Conservation (phyloP, 148 eudicot genomes). For the Rhododendron molle region DNA sequence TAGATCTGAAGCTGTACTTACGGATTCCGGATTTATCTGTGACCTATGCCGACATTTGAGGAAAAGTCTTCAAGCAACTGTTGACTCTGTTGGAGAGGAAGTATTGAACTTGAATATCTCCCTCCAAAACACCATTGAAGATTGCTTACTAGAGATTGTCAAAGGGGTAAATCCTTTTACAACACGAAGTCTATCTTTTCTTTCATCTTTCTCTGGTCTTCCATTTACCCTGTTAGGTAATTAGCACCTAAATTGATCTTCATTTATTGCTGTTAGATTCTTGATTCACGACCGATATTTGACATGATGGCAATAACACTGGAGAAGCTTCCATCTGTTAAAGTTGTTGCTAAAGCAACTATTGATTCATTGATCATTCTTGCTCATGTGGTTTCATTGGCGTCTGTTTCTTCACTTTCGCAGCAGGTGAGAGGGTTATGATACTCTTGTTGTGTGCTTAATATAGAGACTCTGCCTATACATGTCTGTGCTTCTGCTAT, state of each 20-base stretch:
- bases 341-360: conserved; percentile 65
- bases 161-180: conserved; percentile 59
- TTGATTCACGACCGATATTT: conserved; percentile 62
- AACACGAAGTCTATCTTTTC: neutral
- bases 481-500: neutral
- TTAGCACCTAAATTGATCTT: neutral
- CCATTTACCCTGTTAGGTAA: neutral
- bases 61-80: conserved; percentile 82
- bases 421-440: conserved; percentile 58
- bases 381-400: conserved; percentile 63
- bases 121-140: conserved; percentile 75
- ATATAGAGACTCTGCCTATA: conserved; percentile 22
- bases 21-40: conserved; percentile 73
- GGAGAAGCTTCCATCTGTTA: conserved; percentile 68
- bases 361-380: conserved; percentile 71
- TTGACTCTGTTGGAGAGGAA: conserved; percentile 55
- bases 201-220: neutral
- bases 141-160: conserved; percentile 78
- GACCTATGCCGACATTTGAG: conserved; percentile 82
- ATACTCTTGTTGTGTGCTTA: neutral
- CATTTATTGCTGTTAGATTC: conserved; percentile 34
- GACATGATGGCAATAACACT: conserved; percentile 74
- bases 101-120: conserved; percentile 56
- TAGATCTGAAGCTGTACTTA: conserved; percentile 49
- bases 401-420: conserved; percentile 47